Conservation (phyloP, 257 asterid species). For the Primulina eburnea region DNA sequence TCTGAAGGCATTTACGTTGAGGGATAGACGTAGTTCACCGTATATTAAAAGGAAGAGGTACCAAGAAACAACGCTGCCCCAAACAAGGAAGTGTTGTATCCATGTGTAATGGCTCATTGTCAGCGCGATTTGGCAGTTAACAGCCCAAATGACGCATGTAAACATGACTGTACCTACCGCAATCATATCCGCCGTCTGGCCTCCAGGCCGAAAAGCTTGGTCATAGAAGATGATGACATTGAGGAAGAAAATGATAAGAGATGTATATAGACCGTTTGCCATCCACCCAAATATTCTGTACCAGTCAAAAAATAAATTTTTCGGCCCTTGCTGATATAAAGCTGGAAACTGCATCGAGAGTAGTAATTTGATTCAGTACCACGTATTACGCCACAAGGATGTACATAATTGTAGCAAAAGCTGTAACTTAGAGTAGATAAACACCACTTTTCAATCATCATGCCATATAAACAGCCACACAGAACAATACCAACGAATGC, state of each 20-base stretch:
- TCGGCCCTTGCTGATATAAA: constrained; percentile 94
- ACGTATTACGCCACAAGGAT: too few relatives aligned
- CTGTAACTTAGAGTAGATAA: neutral
- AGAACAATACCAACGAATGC: neutral
- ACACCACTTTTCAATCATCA: neutral
- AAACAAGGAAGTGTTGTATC: constrained; percentile 78
- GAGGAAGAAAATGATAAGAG: constrained; percentile 76
- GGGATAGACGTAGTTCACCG: constrained; percentile 44
- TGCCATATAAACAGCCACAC: too few relatives aligned
- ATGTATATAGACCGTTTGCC: constrained; percentile 84
- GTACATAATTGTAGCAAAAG: neutral
- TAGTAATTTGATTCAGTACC: neutral
- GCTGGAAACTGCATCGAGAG: constrained; percentile 74
- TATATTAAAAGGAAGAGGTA: constrained; percentile 69
- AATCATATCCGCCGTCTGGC: constrained; percentile 85
- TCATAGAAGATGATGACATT: constrained; percentile 66
- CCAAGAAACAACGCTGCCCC: constrained; percentile 73
- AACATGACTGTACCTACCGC: constrained; percentile 91
- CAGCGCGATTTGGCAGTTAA: constrained; percentile 83
- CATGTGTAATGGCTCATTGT: constrained; percentile 93
- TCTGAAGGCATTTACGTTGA: constrained; percentile 47
- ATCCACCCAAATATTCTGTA: constrained; percentile 87
- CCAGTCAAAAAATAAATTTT: constrained; percentile 89
- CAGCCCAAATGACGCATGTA: constrained; percentile 90
- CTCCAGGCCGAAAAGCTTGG: constrained; percentile 81